phyloP scores from a whole-genome alignment of 2,329 filamentous ascomycete genomes.

The Dactylonectria macrodidyma region DNA sequence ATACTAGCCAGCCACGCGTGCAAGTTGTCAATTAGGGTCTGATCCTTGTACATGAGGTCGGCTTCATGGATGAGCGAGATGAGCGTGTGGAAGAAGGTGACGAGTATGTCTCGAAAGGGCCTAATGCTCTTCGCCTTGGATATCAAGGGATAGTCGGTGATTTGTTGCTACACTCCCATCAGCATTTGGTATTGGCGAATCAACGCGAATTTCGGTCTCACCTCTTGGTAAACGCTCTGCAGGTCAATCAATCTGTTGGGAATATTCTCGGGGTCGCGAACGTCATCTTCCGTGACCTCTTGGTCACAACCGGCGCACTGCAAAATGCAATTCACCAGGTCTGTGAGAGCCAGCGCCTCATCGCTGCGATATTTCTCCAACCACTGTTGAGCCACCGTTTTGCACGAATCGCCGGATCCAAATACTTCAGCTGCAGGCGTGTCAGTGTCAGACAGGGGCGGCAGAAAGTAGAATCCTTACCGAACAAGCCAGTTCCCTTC shows the following conservation, averaged over 20 bases:
- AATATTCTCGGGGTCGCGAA: slow-evolving; percentile 90
- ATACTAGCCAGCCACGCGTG: slow-evolving; percentile 91
- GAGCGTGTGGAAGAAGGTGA: slow-evolving; percentile 84
- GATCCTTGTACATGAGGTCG: slow-evolving; percentile 84
- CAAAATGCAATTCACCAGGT: slow-evolving; percentile 77
- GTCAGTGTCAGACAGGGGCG: slow-evolving; percentile 39
- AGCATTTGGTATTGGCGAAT: slow-evolving; percentile 38
- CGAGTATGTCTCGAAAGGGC: slow-evolving; percentile 83
- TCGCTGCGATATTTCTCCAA: slow-evolving; percentile 70
- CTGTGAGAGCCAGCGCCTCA: slow-evolving; percentile 68
- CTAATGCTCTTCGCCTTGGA: slow-evolving; percentile 83
- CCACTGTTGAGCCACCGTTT: slow-evolving; percentile 74
- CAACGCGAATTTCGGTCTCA: slow-evolving; percentile 55
- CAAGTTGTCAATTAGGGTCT: slow-evolving; percentile 87
- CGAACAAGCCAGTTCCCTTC: slow-evolving; percentile 69
- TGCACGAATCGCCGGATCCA: slow-evolving; percentile 68
- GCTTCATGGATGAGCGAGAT: slow-evolving; percentile 85
- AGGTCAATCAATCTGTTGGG: slow-evolving; percentile 84
- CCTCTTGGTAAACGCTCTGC: slow-evolving; percentile 89
- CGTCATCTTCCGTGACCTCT: slow-evolving; percentile 84
- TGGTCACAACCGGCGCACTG: slow-evolving; percentile 85
- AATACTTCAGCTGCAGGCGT: slow-evolving; percentile 71
- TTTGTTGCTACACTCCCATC: slow-evolving; percentile 70
- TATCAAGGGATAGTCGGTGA: slow-evolving; percentile 93
- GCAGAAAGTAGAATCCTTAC: slow-evolving; percentile 54